Base-by-base conservation (phyloP, 2,329 filamentous ascomycete species). In the Aspergillus glaucus region DNA sequence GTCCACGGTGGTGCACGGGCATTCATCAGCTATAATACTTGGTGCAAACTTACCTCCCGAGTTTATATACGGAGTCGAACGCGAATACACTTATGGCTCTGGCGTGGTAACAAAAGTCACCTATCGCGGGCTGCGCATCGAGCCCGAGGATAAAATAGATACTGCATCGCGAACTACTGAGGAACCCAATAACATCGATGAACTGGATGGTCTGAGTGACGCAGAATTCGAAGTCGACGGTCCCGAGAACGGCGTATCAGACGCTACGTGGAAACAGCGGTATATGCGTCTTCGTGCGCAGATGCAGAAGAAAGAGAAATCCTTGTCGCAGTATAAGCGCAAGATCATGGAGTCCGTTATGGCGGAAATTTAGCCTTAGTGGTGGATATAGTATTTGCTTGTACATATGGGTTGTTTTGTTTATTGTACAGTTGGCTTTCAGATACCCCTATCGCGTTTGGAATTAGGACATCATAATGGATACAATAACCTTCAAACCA, bases 311-410 rank as follows among this genome's bases (percentile, higher is more conserved):
- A 67, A 65, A 40, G 69, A 72, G 10, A 59, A 62, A 12, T 59
- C 67, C 19, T 49, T 72, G 24, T 61, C 63, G 1, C 59, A 69
- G 39, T 72, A 72, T 46, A 71, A 71, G 48, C 68, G 69, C 30
- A 70, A 64, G 42, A 69, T 72, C 26, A 58, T 72, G 14, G 67
- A 72, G 53, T 69, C 66, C 14, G 69, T 72, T n/a, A 72, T 72
- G 69, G 63, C 65, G 36, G 67, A 70, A 48, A 63, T 70, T 19
- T 40, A 40, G 9, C 10, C 17, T 6, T 40, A 6, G 1, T 21
- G 4, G 10, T 12, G n/a, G 12, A 12, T 22, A 12, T 40, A 19
- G 26, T 7, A 28, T 28, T 40, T 40, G 37, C 17, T 17, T 40
- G 4, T 17, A 40, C 19, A 12, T 40, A 21, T 40, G 37, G 15